phyloP scores from a whole-genome alignment of 352 stramenopile species.

The Globisporangium lucens region DNA sequence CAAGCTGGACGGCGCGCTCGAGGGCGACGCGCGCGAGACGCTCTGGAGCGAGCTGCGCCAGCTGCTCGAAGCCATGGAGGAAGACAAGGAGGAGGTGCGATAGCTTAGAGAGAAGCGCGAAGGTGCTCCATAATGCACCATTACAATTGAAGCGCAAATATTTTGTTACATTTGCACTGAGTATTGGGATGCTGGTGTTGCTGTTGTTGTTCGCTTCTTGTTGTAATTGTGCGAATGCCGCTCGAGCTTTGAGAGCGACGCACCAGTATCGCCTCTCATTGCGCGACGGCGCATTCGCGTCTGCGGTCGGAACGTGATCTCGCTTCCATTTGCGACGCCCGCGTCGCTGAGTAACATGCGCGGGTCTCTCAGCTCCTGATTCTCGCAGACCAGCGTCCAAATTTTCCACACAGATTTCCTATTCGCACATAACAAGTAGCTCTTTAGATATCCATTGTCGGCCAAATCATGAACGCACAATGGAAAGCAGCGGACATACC shows the following conservation, averaged over 20 bases:
- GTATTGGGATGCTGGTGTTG: background rate
- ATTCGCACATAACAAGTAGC: background rate
- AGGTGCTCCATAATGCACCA: background rate
- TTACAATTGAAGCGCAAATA: background rate
- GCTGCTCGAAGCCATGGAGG: constrained; percentile 73
- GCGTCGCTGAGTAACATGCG: constrained; percentile 9
- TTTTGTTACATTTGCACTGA: background rate
- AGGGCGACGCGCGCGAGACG: constrained; percentile 79
- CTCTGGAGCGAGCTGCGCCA: constrained; percentile 73
- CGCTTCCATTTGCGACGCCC: constrained; percentile 16
- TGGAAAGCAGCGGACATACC: background rate
- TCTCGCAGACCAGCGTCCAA: constrained; percentile 17
- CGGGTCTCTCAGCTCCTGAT: constrained; percentile 14
- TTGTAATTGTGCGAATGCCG: background rate
- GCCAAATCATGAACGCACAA: background rate
- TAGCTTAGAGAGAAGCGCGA: constrained; percentile 18
- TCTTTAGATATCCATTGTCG: background rate
- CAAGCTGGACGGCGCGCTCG: constrained; percentile 86
- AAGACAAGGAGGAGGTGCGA: constrained; percentile 73
- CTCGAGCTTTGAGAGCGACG: background rate
- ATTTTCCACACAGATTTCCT: constrained; percentile 25
- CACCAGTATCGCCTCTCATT: no score
- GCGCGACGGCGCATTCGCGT: background rate
- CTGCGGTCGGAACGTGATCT: constrained; percentile 17
- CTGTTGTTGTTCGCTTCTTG: background rate